These are phyloP conservation scores for Penicillium pulvis DNA, from an alignment of 495 filamentous ascomycete species.

Conservation along the genomic window DNA sequence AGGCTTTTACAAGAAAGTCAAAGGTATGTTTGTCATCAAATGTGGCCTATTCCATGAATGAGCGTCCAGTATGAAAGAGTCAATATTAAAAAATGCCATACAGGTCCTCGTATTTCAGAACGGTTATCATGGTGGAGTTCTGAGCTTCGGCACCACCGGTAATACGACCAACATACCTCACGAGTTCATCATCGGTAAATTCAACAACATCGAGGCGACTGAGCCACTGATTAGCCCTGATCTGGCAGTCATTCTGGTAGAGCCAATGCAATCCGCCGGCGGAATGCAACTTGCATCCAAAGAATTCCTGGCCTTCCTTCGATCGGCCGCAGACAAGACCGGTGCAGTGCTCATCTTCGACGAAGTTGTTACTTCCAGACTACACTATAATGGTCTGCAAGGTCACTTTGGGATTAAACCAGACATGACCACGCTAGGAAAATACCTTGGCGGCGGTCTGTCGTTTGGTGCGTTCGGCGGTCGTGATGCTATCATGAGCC, in stretches of 20 bases:
- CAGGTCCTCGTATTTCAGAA: conserved; percentile 36
- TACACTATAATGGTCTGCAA: conserved; percentile 51
- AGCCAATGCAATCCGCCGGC: conserved; percentile 59
- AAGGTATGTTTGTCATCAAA: too few species aligned
- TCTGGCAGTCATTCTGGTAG: conserved; percentile 59
- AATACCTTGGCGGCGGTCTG: conserved; percentile 65
- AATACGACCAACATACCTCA: conserved; percentile 20
- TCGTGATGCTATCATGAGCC: conserved; percentile 50
- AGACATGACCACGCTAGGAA: conserved; percentile 63
- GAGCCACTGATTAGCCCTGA: conserved; percentile 20
- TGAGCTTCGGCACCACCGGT: conserved; percentile 13
- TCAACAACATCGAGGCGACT: conserved; percentile 44
- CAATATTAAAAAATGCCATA: too few species aligned
- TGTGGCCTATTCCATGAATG: too few species aligned
- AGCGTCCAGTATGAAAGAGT: too few species aligned
- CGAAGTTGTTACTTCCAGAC: conserved; percentile 65
- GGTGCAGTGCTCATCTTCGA: conserved; percentile 61
- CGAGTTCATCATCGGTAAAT: conserved; percentile 50
- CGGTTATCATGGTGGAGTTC: conserved; percentile 32
- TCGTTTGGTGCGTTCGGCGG: conserved; percentile 67
- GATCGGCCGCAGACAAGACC: conserved; percentile 30
- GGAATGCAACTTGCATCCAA: conserved; percentile 47
- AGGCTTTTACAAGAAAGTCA: conserved; percentile 7
- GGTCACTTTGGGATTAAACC: conserved; percentile 44
- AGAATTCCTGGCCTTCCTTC: conserved; percentile 47